Base-by-base conservation (phyloP, 495 filamentous ascomycete species). In the Aspergillus affinis region DNA sequence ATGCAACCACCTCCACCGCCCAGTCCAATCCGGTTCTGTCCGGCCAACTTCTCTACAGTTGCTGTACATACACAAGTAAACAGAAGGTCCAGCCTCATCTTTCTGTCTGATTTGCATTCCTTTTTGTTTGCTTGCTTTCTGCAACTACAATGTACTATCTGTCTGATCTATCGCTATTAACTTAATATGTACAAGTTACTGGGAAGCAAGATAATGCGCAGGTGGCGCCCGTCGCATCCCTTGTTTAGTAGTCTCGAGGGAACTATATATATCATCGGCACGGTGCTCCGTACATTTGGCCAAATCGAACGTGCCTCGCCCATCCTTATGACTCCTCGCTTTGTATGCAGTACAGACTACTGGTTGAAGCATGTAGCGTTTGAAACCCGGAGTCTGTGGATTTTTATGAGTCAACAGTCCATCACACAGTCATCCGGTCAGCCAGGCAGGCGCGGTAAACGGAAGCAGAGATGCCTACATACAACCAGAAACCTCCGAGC, bases 221-320 rank as follows among this genome's bases (percentile, higher is more conserved):
- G 13, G 30, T 63, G 55, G 56, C 61, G 61, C 56, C 61, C 50
- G 60, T 47, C 44, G 51, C 52, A 60, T 49, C 52, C 58, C 58
- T 60, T 49, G 58, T 53, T 30, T 55, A 44, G 23, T 49, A 30
- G 50, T 53, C 44, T 61, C 15, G n/a, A 8, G 48, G 30, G n/a
- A 41, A 41, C 36, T 41, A 41, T 41, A 41, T 41, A 41, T 41
- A 41, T 41, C 36, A 41, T 15, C 36, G 3, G 3, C 12, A 41
- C 36, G 13, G 36, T 18, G 30, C 30, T 8, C 50, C 12, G 23
- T 29, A 41, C 51, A 29, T 51, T 51, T 29, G 10, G 29, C 17
- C 17, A 29, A 53, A 53, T 54, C 52, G 45, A 23, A 32, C 21
- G 20, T 54, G 52, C 46, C 52, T 45, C 20, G 52, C 52, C 17